Evolutionary conservation across 192 early-diverging fungal genomes (phyloP).

Genomic region (Globomyces pollinis-pini): DNA sequence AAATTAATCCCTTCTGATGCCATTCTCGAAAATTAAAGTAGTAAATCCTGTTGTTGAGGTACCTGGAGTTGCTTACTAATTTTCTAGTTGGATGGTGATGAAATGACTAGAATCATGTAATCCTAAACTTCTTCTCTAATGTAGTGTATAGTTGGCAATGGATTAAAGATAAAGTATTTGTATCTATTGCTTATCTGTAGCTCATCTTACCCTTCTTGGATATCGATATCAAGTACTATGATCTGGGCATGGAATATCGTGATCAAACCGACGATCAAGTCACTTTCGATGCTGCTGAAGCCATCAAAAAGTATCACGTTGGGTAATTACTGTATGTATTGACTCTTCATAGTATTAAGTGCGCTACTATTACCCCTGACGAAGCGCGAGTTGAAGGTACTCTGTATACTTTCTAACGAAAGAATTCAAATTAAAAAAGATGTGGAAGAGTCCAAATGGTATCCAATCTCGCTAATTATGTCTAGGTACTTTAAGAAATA

Average conservation of each 20-base stretch:
- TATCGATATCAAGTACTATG: conserved; percentile 94
- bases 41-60: conserved; percentile 71
- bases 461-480: background rate
- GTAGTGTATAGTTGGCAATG: conserved; percentile 55
- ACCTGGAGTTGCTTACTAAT: conserved; percentile 79
- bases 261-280: conserved; percentile 91
- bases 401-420: conserved; percentile 9
- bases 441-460: conserved; percentile 99
- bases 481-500: conserved; percentile 85
- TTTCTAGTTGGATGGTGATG: conserved; percentile 84
- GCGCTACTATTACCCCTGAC: conserved; percentile 98
- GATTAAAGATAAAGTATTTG: conserved; percentile 73
- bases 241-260: conserved; percentile 86
- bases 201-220: conserved; percentile 81
- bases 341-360: conserved; percentile 75
- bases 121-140: too few species aligned
- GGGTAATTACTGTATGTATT: conserved; percentile 65
- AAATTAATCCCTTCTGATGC: too few species aligned
- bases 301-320: conserved; percentile 76
- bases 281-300: conserved; percentile 91
- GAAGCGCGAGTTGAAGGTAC: conserved; percentile 76
- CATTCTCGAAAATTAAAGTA: conserved; percentile 56
- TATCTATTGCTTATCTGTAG: conserved; percentile 17
- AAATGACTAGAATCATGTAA: conserved; percentile 94
- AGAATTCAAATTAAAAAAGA: conserved; percentile 89